These are phyloP conservation scores for Fragaria ananassa DNA, from an alignment of 306 rosid species.

Conservation along the genomic window DNA sequence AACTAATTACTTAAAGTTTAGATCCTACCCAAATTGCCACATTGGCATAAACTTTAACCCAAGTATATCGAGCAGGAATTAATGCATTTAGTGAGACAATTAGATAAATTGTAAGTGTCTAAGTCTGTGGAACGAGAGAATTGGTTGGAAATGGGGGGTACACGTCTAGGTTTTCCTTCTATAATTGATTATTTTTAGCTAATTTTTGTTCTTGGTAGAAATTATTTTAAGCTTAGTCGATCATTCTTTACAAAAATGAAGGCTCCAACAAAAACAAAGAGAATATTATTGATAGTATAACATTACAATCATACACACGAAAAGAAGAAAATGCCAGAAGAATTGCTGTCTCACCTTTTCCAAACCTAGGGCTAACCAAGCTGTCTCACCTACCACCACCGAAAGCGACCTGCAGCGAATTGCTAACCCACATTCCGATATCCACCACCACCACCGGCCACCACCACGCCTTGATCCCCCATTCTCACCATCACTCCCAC, in stretches of 20 bases:
- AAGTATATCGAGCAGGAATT: too few relatives aligned
- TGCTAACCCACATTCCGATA: slow-evolving; percentile 8
- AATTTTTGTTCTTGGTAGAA: background rate
- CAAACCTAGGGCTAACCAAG: background rate
- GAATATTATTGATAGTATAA: background rate
- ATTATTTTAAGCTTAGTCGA: background rate
- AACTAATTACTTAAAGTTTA: too few relatives aligned
- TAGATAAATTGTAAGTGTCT: too few relatives aligned
- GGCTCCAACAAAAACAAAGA: background rate
- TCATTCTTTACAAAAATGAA: too few relatives aligned
- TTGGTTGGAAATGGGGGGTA: background rate
- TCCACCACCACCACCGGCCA: background rate
- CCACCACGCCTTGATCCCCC: background rate
- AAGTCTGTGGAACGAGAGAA: background rate
- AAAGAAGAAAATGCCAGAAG: background rate
- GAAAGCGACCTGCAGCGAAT: slow-evolving; percentile 1
- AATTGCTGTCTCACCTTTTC: too few relatives aligned
- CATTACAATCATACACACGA: background rate
- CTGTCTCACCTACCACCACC: slow-evolving; percentile 23
- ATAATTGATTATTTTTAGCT: background rate
- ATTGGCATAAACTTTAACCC: too few relatives aligned
- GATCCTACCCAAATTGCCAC: too few relatives aligned
- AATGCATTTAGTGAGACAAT: too few relatives aligned
- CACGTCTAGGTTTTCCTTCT: background rate
- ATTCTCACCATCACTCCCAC: background rate